phyloP scores from a whole-genome alignment of 768 basidiomycete genomes.

The Tricholoma sp. region DNA sequence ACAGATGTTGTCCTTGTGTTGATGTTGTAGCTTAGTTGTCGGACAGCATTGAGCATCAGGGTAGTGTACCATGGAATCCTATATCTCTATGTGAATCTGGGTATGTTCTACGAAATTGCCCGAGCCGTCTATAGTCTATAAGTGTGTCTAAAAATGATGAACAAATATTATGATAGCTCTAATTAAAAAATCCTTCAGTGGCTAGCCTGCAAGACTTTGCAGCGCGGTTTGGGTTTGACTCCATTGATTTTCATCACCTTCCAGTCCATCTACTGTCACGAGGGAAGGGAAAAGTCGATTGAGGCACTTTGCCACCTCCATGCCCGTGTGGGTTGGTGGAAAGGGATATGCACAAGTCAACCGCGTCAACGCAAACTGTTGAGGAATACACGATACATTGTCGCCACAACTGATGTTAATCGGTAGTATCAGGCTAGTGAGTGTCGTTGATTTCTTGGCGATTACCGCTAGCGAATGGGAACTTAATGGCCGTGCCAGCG shows the following conservation, averaged over 20 bases:
- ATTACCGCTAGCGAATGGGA: slow-evolving; percentile 21
- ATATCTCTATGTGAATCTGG: background rate
- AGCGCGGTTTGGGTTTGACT: slow-evolving; percentile 5
- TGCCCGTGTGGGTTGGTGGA: slow-evolving; percentile 17
- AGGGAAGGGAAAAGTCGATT: slow-evolving; percentile 35
- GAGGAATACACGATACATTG: slow-evolving; percentile 1
- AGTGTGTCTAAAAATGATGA: background rate
- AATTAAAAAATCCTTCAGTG: background rate
- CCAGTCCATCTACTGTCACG: slow-evolving; percentile 28
- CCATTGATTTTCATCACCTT: slow-evolving; percentile 28
- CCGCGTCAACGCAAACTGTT: slow-evolving; percentile 23
- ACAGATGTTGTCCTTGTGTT: background rate
- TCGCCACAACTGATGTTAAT: slow-evolving; percentile 13
- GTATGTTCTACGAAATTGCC: background rate
- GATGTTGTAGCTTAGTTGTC: too few species aligned
- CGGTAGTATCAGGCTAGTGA: slow-evolving; percentile 28
- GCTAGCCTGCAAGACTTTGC: background rate
- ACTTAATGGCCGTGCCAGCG: slow-evolving; percentile 17
- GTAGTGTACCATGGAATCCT: background rate
- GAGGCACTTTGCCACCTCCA: slow-evolving; percentile 23
- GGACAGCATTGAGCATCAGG: too few species aligned
- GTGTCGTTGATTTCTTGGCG: slow-evolving; percentile 19
- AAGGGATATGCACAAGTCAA: slow-evolving; percentile 30
- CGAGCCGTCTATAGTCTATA: background rate
- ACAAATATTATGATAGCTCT: background rate